These are phyloP conservation scores for Amphicarpaea edgeworthii DNA, from an alignment of 306 rosid species.

Conservation along the genomic window DNA sequence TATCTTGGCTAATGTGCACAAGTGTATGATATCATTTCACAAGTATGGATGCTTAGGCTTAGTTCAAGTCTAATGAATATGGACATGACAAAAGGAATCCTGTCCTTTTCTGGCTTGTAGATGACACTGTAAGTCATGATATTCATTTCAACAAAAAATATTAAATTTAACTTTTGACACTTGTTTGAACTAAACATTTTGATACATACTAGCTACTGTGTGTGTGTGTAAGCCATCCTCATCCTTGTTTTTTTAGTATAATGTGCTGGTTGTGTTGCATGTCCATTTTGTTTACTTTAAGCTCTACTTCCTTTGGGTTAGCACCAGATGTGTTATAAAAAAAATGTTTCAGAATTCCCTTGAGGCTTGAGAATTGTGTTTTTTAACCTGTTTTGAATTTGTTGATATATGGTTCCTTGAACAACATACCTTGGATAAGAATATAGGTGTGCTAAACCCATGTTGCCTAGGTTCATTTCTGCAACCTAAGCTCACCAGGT, in stretches of 20 bases:
- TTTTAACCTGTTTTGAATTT: conserved; percentile 23
- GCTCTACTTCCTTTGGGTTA: not conserved
- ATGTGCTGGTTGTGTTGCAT: conserved; percentile 10
- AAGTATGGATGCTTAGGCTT: conserved; percentile 10
- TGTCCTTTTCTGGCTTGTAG: conserved; percentile 14
- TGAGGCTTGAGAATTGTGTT: not conserved
- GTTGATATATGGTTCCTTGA: conserved; percentile 17
- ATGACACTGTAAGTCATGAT: conserved; percentile 9
- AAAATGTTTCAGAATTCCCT: conserved; percentile 4
- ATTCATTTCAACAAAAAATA: conserved; percentile 26
- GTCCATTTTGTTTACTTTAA: not conserved
- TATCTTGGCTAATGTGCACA: conserved; percentile 19
- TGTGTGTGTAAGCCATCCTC: not conserved
- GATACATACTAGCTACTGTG: conserved; percentile 10
- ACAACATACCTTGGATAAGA: conserved; percentile 21
- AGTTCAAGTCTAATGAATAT: conserved; percentile 10
- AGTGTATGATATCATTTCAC: conserved; percentile 19
- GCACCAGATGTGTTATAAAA: too few species aligned
- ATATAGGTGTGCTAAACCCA: not conserved
- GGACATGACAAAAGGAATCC: not conserved
- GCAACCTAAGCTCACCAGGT: conserved; percentile 14
- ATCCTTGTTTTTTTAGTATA: conserved; percentile 13
- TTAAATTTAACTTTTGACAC: conserved; percentile 19
- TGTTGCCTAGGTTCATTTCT: conserved; percentile 28
- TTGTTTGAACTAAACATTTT: conserved; percentile 8